Base-by-base conservation (phyloP, 495 filamentous ascomycete species). In the Jackrogersella minutella region DNA sequence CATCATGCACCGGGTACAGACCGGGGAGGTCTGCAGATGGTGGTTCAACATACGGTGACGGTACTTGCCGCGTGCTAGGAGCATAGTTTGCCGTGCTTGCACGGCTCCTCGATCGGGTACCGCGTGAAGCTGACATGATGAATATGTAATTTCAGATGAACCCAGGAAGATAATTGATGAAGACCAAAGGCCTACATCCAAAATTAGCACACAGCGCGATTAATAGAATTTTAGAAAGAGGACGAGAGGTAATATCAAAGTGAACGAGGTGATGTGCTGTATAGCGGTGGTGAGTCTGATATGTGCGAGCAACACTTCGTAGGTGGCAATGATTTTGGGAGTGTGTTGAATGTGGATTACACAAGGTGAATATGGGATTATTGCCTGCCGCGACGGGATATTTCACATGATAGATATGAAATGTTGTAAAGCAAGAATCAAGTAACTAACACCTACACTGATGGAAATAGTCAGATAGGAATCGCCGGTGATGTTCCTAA, bases 101-200 rank as follows among this genome's bases (percentile, higher is more conserved):
- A 31, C 65, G 66, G 28, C 69, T 75, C 33, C 58, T 57, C 24
- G 70, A 55, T n/a, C 76, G 66, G 16, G 70, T 71, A 11, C 46
- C 69, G 13, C 69, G 72, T 62, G 54, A 30, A 28, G 68, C 62
- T 31, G 74, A 75, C 76, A 77, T 77, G 21, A 21, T 68, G 30
- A 37, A 31, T 47, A 16, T 26, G 53, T 10, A 16, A n/a, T 8
- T 55, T 13, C 13, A 22, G 26, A 13, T 43, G 19, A 8, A 28
- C 46, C 37, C 43, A 26, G 22, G 31, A 21, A 39, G 40, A 54
- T 36, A 8, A 30, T 33, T 19, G 11, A 43, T 0, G 7, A 56
- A 40, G 31, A 33, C 16, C 19, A 28, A 34, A 33, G 24, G 34
- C 17, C 58, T 54, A 26, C 1, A 37, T 41, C 19, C 3, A 26